Evolutionary conservation across 2,329 filamentous ascomycete genomes (phyloP), one percentile per base, ranked within the genome.

Genomic region (Gaeumannomyces sp.): DNA sequence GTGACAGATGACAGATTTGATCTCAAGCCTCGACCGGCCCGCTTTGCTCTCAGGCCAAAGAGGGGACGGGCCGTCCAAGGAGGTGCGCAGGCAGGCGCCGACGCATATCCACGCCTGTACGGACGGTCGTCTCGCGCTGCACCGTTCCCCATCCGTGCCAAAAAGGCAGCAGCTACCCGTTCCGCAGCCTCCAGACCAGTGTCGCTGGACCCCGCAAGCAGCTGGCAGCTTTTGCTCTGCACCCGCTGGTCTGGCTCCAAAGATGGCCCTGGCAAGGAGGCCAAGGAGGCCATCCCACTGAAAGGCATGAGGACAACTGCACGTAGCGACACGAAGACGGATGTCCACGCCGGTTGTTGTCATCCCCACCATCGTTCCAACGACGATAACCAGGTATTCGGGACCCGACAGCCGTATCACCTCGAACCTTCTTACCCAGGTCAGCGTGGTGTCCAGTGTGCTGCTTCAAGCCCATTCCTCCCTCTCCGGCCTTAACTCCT

Each of bases 311-410:
- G 25, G 50, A 28, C 31, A 22, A 50, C 33, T 50, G n/a, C 25
- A 35, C 57, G 61, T 29, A 63, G 45, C 19, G 45, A 53, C 45
- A 25, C 45, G 45, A 25, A 22, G 19, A 25, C 19, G 45, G 45
- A 22, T 53, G 45, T 53, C 45, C 10, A 53, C n/a, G 29, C 28
- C 29, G 29, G 59, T n/a, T 22, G 22, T 60, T 60, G 22, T 60
- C 22, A 60, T 33, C 35, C 45, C n/a, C n/a, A 53, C 45, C 45
- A 53, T 53, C 45, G 2, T 10, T 53, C 38, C 45, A 59, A n/a
- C 31, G 59, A 60, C 59, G 59, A 60, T 31, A 31, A 60, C 59
- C 59, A 38, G 59, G 59, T 60, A 60, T 60, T 60, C 59, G 59
- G 59, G 59, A 35, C 59, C 29, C 59, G 28, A 38, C 28, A 60